Evolutionary conservation across 2,329 filamentous ascomycete genomes (phyloP).

Genomic region (Xylariomycetidae sp.): DNA sequence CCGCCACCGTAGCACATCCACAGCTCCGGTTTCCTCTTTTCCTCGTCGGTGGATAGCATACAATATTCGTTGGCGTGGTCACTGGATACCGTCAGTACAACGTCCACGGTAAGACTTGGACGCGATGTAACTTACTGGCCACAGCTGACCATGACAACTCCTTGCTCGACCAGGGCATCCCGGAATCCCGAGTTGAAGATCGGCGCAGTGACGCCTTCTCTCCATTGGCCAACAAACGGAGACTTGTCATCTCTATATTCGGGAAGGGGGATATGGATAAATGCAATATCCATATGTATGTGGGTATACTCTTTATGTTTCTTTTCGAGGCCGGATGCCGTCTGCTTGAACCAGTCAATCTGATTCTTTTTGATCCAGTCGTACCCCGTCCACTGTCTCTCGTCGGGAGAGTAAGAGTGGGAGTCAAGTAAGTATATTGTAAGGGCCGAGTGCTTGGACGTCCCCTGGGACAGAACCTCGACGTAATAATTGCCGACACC

Average conservation of each 20-base stretch:
- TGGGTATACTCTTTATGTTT: constrained; percentile 80
- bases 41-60: constrained; percentile 55
- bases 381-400: constrained; percentile 83
- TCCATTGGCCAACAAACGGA: constrained; percentile 63
- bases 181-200: constrained; percentile 88
- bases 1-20: constrained; percentile 99
- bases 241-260: constrained; percentile 68
- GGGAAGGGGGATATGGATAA: constrained; percentile 93
- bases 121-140: constrained; percentile 70
- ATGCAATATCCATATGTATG: constrained; percentile 91
- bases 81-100: constrained; percentile 32
- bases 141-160: constrained; percentile 80
- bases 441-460: constrained; percentile 78
- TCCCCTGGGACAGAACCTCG: constrained; percentile 77
- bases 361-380: constrained; percentile 95
- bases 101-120: background rate
- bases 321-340: constrained; percentile 66
- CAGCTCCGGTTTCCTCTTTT: constrained; percentile 56
- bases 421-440: constrained; percentile 95
- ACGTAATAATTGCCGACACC: constrained; percentile 94
- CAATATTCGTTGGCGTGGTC: constrained; percentile 99
- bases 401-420: constrained; percentile 85
- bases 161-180: constrained; percentile 79
- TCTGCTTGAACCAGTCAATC: constrained; percentile 88
- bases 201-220: constrained; percentile 81